Evolutionary conservation across 495 filamentous ascomycete genomes (phyloP).

Genomic region (Aspergillus nanangensis): DNA sequence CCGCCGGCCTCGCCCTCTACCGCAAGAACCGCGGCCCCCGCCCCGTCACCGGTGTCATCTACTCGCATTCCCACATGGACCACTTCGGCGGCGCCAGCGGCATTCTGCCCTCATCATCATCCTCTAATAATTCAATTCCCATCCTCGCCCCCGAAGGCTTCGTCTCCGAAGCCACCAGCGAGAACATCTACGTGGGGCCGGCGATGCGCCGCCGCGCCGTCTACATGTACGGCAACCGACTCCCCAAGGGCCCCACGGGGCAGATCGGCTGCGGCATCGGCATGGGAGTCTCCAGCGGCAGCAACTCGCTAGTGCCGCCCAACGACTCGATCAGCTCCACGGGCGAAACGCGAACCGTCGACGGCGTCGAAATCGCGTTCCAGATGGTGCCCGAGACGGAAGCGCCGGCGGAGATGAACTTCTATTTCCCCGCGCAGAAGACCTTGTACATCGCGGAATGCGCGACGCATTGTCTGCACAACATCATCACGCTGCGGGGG

Average conservation of each 20-base stretch:
- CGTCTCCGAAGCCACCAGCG: conserved; percentile 15
- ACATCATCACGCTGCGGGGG: conserved; percentile 22
- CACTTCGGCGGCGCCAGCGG: conserved; percentile 21
- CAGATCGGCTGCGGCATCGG: conserved; percentile 21
- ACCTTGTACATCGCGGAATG: conserved; percentile 21
- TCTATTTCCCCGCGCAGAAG: conserved; percentile 17
- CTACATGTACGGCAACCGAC: conserved; percentile 20
- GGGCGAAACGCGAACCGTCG: conserved; percentile 9
- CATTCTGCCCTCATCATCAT: conserved; percentile 5
- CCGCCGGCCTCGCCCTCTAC: conserved; percentile 16
- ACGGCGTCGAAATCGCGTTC: conserved; percentile 20
- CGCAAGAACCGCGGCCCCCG: conserved; percentile 11
- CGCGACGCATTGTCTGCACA: conserved; percentile 21
- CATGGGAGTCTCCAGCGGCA: conserved; percentile 10
- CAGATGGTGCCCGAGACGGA: conserved; percentile 22
- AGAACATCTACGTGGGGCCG: conserved; percentile 17
- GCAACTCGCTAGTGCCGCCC: conserved; percentile 13
- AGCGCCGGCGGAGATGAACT: conserved; percentile 21
- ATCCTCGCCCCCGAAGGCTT: conserved; percentile 24
- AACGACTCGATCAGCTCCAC: conserved; percentile 14
- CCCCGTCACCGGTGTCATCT: conserved; percentile 18
- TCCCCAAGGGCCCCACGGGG: conserved; percentile 8
- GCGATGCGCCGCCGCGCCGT: conserved; percentile 20
- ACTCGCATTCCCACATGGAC: conserved; percentile 25
- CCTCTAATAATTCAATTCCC: conserved; percentile 7